phyloP scores from a whole-genome alignment of 371 early-diverging fungal genomes.

The Mortierella sp. region DNA sequence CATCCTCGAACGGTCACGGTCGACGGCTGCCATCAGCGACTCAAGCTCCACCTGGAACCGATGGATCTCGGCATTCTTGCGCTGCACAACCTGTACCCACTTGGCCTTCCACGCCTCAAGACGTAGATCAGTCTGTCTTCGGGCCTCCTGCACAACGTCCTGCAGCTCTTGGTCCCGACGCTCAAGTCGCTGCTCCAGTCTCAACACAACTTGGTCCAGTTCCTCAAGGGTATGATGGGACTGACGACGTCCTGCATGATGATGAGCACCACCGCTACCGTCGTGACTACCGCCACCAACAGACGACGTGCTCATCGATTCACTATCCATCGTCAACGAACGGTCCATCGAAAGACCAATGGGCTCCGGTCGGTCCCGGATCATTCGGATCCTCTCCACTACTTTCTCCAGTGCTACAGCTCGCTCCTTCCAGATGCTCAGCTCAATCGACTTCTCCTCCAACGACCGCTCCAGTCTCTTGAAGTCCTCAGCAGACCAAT shows the following conservation, averaged over 20 bases:
- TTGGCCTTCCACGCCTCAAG: constrained; percentile 56
- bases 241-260: constrained; percentile 13
- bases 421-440: constrained; percentile 32
- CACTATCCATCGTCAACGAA: constrained; percentile 31
- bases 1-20: constrained; percentile 52
- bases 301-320: constrained; percentile 25
- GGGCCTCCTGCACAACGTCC: constrained; percentile 52
- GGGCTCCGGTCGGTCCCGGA: constrained; percentile 34
- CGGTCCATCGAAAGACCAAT: constrained; percentile 42
- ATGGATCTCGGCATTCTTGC: constrained; percentile 58
- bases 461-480: constrained; percentile 28
- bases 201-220: constrained; percentile 51
- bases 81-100: constrained; percentile 58
- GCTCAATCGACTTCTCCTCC: constrained; percentile 27
- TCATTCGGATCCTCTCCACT: constrained; percentile 36
- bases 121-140: constrained; percentile 49
- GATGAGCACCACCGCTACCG: not conserved
- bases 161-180: constrained; percentile 57
- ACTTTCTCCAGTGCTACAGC: constrained; percentile 30
- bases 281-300: constrained; percentile 16
- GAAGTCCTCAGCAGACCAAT: constrained; percentile 28
- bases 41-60: constrained; percentile 57
- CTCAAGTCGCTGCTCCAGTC: constrained; percentile 50
- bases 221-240: constrained; percentile 50
- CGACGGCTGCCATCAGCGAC: constrained; percentile 51